Conservation (phyloP, 352 stramenopile genomes). For the Globisporangium ultimum region DNA sequence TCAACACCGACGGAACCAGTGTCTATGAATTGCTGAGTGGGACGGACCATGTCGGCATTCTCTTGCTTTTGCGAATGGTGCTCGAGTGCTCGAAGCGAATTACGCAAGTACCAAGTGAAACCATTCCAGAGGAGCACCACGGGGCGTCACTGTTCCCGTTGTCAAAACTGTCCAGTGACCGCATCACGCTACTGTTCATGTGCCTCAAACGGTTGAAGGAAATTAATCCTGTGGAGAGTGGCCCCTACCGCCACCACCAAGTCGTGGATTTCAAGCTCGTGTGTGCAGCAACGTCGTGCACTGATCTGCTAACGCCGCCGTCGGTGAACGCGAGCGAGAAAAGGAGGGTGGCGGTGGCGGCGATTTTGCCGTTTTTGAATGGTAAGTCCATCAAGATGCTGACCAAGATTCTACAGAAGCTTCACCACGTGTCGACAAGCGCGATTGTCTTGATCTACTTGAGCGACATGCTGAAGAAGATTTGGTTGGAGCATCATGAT, state of each 20-base stretch:
- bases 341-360: constrained; percentile 33
- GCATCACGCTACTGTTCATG: constrained; percentile 70
- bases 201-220: constrained; percentile 77
- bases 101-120: neutral
- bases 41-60: constrained; percentile 64
- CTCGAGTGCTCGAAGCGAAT: constrained; percentile 74
- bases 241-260: neutral
- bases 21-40: constrained; percentile 61
- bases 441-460: constrained; percentile 70
- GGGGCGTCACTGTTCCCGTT: constrained; percentile 39
- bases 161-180: constrained; percentile 44
- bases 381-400: constrained; percentile 63
- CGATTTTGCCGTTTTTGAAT: constrained; percentile 47
- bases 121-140: neutral
- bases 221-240: constrained; percentile 15
- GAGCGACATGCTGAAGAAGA: constrained; percentile 34
- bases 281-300: constrained; percentile 27
- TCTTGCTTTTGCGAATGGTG: constrained; percentile 67
- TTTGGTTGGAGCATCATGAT: constrained; percentile 41
- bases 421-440: constrained; percentile 55
- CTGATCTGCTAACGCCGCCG: constrained; percentile 29
- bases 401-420: constrained; percentile 71
- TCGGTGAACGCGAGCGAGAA: constrained; percentile 2
- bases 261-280: constrained; percentile 58
- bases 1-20: constrained; percentile 22